Conservation (phyloP, 768 basidiomycete genomes). For the Russula earlei region DNA sequence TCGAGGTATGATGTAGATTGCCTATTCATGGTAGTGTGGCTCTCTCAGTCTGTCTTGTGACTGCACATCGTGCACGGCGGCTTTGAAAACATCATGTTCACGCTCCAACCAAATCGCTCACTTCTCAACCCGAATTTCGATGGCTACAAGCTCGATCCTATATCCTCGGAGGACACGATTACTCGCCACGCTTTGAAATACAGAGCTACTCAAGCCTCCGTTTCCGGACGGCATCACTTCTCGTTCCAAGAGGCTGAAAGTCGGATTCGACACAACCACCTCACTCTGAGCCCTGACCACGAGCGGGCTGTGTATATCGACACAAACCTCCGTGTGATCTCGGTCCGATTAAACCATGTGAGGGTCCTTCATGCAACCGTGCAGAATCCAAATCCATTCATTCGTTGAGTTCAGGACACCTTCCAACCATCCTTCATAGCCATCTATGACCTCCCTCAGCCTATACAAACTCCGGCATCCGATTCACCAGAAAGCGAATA, state of each 20-base stretch:
- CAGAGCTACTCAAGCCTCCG: constrained; percentile 42
- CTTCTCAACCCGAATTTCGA: constrained; percentile 80
- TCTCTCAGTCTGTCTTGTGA: no score
- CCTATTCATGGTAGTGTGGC: no score
- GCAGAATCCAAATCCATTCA: constrained; percentile 1
- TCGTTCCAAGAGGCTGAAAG: constrained; percentile 78
- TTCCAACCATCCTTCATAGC: constrained; percentile 43
- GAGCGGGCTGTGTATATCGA: constrained; percentile 60
- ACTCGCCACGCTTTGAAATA: constrained; percentile 39
- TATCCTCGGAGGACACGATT: constrained; percentile 49
- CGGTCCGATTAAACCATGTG: constrained; percentile 51
- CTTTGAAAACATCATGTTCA: constrained; percentile 9
- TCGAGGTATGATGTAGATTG: no score
- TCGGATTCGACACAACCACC: constrained; percentile 77
- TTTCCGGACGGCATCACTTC: constrained; percentile 51
- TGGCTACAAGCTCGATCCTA: constrained; percentile 63
- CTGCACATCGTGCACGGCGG: no score
- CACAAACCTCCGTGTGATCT: constrained; percentile 47
- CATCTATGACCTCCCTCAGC: constrained; percentile 51
- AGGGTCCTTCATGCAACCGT: constrained; percentile 24
- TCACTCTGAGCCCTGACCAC: constrained; percentile 39
- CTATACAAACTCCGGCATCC: constrained; percentile 35
- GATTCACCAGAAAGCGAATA: constrained; percentile 53
- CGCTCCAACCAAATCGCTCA: constrained; percentile 28
- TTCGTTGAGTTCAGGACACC: constrained; percentile 38